Evolutionary conservation across 148 eudicot species (phyloP), one percentile per base, ranked within the genome.

Genomic region (Tetragonia tetragonoides): DNA sequence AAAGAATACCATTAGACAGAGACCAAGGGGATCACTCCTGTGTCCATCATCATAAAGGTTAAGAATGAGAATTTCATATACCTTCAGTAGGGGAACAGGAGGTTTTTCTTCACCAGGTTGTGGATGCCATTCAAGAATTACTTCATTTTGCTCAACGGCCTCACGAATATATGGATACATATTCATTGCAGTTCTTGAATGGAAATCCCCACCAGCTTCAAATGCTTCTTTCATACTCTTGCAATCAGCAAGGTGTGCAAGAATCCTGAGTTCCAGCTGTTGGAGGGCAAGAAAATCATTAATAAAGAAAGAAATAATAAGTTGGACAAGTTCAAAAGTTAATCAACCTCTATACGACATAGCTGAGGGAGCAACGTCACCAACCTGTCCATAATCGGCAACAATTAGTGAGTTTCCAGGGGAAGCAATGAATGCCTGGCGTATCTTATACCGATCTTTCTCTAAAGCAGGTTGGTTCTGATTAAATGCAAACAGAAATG

Each of bases 401-500:
- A 95, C 99, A 71, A 95, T 85, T 63, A 95, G 88, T 3, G 97
- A 90, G 79, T 95, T 95, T 64, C 97, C 99, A 17, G 93, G 95
- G 72, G 92, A 79, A 79, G 99, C 97, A 83, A 95, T 81, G 83
- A 95, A 95, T 68, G 99, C 97, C 78, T 91, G 93, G 66, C 99
- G 99, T 44, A 95, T 95, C 90, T 93, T 95, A 79, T 95, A 95
- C 74, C 97, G 86, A 70, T 95, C 99, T 82, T 95, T 95, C 87
- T 95, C 99, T 80, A 95, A 81, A 70, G 99, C 99, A 84, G 99
- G 99, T 77, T 95, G 99, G 78, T 93, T 95, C 99, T 95, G 95
- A 70, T 75, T 56, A 66, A 53, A 64, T 51, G 64, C 41, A 86
- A 72, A 81, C 69, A 72, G 53, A 47, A 74, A 24, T 21, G 56